Conservation (phyloP, 306 rosid genomes). For the Medicago arabica region DNA sequence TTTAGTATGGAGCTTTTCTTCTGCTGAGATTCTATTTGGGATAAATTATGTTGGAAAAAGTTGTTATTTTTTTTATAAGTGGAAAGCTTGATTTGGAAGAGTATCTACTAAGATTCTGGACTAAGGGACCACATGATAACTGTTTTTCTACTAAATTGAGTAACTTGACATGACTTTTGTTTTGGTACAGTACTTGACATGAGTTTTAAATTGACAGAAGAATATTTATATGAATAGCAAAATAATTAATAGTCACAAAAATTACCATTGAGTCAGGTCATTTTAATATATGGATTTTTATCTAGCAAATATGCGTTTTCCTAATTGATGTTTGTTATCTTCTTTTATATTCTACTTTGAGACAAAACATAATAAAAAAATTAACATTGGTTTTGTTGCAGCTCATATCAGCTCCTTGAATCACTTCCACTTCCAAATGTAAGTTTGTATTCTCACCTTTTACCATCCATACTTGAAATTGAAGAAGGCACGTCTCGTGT, state of each 20-base stretch:
- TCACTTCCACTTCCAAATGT: constrained; percentile 89
- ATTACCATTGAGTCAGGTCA: constrained; percentile 7
- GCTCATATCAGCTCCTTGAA: constrained; percentile 89
- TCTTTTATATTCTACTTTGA: background rate
- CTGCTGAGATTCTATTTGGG: constrained; percentile 54
- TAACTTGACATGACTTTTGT: constrained; percentile 6
- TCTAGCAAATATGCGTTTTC: constrained; percentile 26
- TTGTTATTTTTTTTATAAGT: constrained; percentile 30
- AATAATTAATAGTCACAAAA: constrained; percentile 8
- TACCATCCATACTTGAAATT: too few species aligned
- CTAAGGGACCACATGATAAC: constrained; percentile 42
- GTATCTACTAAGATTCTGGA: constrained; percentile 51
- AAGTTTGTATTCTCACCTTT: constrained; percentile 42
- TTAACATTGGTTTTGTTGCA: constrained; percentile 53
- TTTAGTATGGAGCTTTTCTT: constrained; percentile 24
- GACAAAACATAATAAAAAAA: constrained; percentile 30
- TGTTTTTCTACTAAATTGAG: constrained; percentile 41
- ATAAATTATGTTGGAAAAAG: constrained; percentile 49
- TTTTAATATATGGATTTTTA: constrained; percentile 14
- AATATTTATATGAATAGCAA: constrained; percentile 34
- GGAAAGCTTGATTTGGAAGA: constrained; percentile 45
- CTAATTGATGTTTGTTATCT: constrained; percentile 21
- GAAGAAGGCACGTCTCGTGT: background rate
- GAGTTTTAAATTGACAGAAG: constrained; percentile 39
- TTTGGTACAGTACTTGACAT: background rate